Base-by-base conservation (phyloP, 2,329 filamentous ascomycete genomes). In the Pseudonectria foliicola region DNA sequence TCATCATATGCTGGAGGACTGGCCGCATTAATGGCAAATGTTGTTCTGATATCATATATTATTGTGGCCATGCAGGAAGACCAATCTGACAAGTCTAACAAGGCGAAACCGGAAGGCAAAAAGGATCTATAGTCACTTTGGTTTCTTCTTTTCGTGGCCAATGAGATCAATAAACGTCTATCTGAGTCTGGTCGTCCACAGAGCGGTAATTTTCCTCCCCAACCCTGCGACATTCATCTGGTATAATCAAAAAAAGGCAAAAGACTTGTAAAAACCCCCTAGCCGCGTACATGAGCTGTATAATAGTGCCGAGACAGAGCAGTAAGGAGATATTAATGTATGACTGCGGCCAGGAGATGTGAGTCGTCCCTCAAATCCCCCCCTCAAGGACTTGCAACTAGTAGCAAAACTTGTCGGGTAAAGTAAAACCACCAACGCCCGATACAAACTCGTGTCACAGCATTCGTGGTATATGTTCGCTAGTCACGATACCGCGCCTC, bases 1-100 rank as follows among this genome's bases (percentile, higher is more conserved):
- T 75, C 87, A 11, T 94, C 89, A 2, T 90, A 80, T 50, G 87
- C 89, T 4, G 92, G 89, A 11, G 88, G 78, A 1, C 68, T 84
- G 24, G 92, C 92, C 2, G 92, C 92, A 13, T 64, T 96, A 33
- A 79, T 93, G 59, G 92, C 92, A 10, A 98, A 98, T 51, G 75
- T 93, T 2, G 87, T 98, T 4, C 67, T 98, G 33, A 75, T 96
- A 38, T 79, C 74, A n/a, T 98, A 96, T 61, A 77, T 96, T 28
- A 66, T 95, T 37, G 86, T 95, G 13, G 92, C 92, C 4, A 89
- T 95, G 75, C 80, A 74, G 42, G 92, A 98, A 59, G 92, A 96
- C 54, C 66, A 75, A 47, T 63, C 64, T 3, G 70, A 73, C 13
- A 61, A 63, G 45, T 42, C 54, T 25, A 67, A 67, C 40, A 67